These are phyloP conservation scores for Didymella keratinophila DNA, from an alignment of 2,329 filamentous ascomycete genomes.

Conservation along the genomic window DNA sequence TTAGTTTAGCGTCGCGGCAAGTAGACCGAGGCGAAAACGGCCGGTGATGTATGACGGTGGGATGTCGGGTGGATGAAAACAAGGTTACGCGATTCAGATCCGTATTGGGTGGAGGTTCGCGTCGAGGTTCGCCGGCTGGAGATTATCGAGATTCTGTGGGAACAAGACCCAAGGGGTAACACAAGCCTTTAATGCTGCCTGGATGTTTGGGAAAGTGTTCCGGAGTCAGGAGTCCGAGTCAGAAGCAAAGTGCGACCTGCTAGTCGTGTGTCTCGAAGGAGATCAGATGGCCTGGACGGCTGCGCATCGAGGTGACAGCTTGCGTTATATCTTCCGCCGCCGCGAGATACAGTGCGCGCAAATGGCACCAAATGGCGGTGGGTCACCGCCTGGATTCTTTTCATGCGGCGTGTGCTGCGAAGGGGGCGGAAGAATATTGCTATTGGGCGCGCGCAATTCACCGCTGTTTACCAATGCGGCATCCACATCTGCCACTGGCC, in stretches of 20 bases:
- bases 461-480: conserved; percentile 36
- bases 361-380: conserved; percentile 40
- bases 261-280: conserved; percentile 21
- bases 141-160: conserved; percentile 19
- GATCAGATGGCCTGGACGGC: conserved; percentile 42
- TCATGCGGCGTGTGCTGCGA: conserved; percentile 44
- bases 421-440: conserved; percentile 24
- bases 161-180: conserved; percentile 22
- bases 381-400: conserved; percentile 37
- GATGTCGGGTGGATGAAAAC: conserved; percentile 27
- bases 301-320: conserved; percentile 37
- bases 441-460: conserved; percentile 37
- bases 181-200: conserved; percentile 11
- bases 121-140: conserved; percentile 17
- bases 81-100: conserved; percentile 28
- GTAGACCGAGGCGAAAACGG: conserved; percentile 41
- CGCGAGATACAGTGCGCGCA: conserved; percentile 27
- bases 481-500: conserved; percentile 32
- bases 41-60: conserved; percentile 40
- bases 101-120: conserved; percentile 26
- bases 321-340: conserved; percentile 43
- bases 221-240: conserved; percentile 46
- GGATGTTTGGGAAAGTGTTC: conserved; percentile 16
- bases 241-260: conserved; percentile 44
- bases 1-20: conserved; percentile 34